Conservation (phyloP, 441 rosid species). For the Brassica balearica region DNA sequence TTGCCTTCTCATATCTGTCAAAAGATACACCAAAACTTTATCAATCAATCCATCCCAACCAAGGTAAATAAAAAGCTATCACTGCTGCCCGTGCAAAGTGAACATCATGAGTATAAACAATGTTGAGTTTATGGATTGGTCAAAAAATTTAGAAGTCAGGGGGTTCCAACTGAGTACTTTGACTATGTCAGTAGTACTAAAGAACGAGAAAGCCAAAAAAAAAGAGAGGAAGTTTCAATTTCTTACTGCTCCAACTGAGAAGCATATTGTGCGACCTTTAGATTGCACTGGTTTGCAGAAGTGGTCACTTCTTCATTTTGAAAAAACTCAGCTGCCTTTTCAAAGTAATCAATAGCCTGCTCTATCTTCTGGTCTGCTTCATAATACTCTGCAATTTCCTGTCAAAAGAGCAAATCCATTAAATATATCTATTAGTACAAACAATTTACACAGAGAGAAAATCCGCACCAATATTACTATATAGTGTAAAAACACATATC, state of each 20-base stretch:
- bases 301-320: slow-evolving; percentile 90
- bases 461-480: not conserved
- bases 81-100: too few relatives aligned
- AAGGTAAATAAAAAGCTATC: not conserved
- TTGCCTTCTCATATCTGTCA: slow-evolving; percentile 86
- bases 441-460: not conserved
- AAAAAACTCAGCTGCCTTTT: slow-evolving; percentile 92
- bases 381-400: slow-evolving; percentile 93
- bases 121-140: not conserved
- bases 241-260: slow-evolving; percentile 84
- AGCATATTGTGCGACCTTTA: slow-evolving; percentile 93
- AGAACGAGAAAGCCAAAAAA: not conserved
- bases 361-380: slow-evolving; percentile 81
- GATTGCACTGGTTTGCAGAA: slow-evolving; percentile 98
- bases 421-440: slow-evolving; percentile 14
- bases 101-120: too few relatives aligned
- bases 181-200: not conserved
- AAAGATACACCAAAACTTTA: slow-evolving; percentile 26
- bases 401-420: slow-evolving; percentile 24
- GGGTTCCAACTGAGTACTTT: not conserved
- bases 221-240: not conserved
- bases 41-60: not conserved
- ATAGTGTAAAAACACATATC: not conserved
- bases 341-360: slow-evolving; percentile 73
- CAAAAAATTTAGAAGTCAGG: not conserved